Percentiles rank a stretch among this genome's conserved stretches.
These are phyloP conservation scores for Hansenula anomala DNA, from an alignment of 1,139 yeast species.

Conservation along the genomic window DNA sequence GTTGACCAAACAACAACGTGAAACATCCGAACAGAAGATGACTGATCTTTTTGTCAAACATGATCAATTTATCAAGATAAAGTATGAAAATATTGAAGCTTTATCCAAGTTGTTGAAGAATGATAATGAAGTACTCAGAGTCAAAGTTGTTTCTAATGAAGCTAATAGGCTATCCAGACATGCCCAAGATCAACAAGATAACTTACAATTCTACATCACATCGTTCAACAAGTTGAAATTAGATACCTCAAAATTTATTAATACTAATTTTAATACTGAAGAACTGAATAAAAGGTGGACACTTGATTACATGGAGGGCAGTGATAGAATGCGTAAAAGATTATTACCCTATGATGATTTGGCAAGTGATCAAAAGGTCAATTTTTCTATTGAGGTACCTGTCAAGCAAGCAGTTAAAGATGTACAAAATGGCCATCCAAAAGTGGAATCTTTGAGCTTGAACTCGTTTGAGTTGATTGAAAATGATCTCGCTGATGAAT, in stretches of 20 bases:
- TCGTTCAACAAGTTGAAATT: conserved; percentile 41
- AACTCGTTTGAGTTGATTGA: conserved; percentile 44
- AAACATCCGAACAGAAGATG: conserved; percentile 16
- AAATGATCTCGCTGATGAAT: conserved; percentile 28
- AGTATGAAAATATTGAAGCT: conserved; percentile 33
- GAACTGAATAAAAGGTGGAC: conserved; percentile 31
- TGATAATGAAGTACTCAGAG: conserved; percentile 43
- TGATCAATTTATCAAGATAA: conserved; percentile 32
- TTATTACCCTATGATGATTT: conserved; percentile 48
- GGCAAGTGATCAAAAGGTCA: conserved; percentile 38
- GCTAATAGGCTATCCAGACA: conserved; percentile 43
- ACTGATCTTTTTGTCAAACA: conserved; percentile 10
- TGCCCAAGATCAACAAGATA: conserved; percentile 62
- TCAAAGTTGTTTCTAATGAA: conserved; percentile 45
- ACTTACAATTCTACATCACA: conserved; percentile 43
- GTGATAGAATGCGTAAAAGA: conserved; percentile 58
- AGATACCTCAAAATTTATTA: conserved; percentile 38
- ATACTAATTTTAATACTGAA: conserved; percentile 19
- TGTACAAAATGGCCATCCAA: conserved; percentile 6
- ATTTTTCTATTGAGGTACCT: conserved; percentile 24
- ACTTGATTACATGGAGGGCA: conserved; percentile 64
- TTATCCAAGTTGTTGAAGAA: conserved; percentile 26
- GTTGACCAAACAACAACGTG: conserved; percentile 16
- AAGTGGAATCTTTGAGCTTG: conserved; percentile 21
- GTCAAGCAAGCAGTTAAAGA: conserved; percentile 6